Evolutionary conservation across 2,329 filamentous ascomycete species (phyloP).

Genomic region (Penicillium sp.): DNA sequence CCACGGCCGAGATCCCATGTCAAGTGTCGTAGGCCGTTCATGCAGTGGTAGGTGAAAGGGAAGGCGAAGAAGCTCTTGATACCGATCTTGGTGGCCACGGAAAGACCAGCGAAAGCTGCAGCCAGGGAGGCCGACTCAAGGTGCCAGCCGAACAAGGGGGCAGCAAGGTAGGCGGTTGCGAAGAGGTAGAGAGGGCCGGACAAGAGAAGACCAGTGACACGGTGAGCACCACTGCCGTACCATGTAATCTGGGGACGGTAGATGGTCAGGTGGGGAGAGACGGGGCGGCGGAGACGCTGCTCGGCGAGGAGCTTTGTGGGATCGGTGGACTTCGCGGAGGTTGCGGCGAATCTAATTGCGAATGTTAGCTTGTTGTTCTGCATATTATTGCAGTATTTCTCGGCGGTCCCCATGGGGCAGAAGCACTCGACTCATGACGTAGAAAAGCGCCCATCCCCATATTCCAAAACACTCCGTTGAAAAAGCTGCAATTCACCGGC

Average conservation of each 20-base stretch:
- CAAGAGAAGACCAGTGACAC: constrained; percentile 78
- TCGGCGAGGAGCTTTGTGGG: constrained; percentile 68
- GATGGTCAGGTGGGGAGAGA: constrained; percentile 83
- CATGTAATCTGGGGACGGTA: constrained; percentile 88
- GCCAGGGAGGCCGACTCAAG: constrained; percentile 68
- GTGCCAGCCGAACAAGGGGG: constrained; percentile 75
- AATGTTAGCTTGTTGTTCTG: constrained; percentile 12
- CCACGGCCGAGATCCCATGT: constrained; percentile 69
- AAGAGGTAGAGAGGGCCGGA: constrained; percentile 79
- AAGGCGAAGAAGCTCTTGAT: constrained; percentile 65
- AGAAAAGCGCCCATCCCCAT: constrained; percentile 16
- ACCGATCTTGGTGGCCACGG: constrained; percentile 61
- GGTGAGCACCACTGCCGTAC: constrained; percentile 76
- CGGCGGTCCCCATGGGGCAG: neutral
- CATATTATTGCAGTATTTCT: neutral
- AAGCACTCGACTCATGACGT: constrained; percentile 32
- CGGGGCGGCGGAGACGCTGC: constrained; percentile 80
- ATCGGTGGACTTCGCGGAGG: constrained; percentile 38
- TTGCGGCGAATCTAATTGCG: constrained; percentile 35
- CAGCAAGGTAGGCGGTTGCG: constrained; percentile 77
- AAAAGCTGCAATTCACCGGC: constrained; percentile 17
- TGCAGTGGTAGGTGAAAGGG: constrained; percentile 70
- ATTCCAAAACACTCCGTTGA: neutral
- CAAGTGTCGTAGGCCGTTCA: constrained; percentile 75
- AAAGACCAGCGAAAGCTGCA: constrained; percentile 67